A percentile compares a stretch with the other conserved stretches of the same genome.
Conservation (phyloP, 1,284 basidiomycete genomes). For the Ustilago nuda region DNA sequence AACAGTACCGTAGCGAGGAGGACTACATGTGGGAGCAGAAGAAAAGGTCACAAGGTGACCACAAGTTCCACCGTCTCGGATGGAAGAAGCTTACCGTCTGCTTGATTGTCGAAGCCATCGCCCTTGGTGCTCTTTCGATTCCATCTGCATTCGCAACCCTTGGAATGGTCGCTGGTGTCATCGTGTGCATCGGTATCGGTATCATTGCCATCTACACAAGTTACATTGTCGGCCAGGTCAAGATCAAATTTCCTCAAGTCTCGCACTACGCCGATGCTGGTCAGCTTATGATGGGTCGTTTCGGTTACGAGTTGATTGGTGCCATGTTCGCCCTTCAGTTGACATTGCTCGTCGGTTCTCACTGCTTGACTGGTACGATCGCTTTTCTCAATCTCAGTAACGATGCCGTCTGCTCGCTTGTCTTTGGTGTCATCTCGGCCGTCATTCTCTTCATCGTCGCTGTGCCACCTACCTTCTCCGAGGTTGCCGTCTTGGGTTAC, state of each 20-base stretch:
- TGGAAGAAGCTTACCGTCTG: constrained; percentile 61
- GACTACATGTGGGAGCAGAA: constrained; percentile 56
- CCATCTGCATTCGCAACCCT: constrained; percentile 58
- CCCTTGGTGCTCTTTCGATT: constrained; percentile 57
- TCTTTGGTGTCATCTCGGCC: constrained; percentile 59
- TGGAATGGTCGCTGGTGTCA: constrained; percentile 59
- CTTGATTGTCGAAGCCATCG: constrained; percentile 64
- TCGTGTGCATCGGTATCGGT: constrained; percentile 54
- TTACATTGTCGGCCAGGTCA: constrained; percentile 56
- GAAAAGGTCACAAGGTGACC: constrained; percentile 45
- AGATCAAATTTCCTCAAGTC: constrained; percentile 54
- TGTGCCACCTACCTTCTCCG: constrained; percentile 58
- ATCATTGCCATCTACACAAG: constrained; percentile 60
- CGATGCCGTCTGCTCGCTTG: constrained; percentile 55
- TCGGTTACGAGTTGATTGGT: constrained; percentile 53
- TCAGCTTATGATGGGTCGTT: constrained; percentile 52
- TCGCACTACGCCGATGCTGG: constrained; percentile 58
- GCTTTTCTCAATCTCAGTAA: constrained; percentile 55
- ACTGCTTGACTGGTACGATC: constrained; percentile 62
- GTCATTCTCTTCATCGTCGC: constrained; percentile 61
- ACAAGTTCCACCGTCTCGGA: constrained; percentile 59
- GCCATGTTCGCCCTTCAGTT: constrained; percentile 59
- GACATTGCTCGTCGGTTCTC: constrained; percentile 54
- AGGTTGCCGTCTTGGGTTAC: constrained; percentile 61
- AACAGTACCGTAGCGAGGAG: constrained; percentile 53